Conservation (phyloP, 495 filamentous ascomycete species). For the Lophiotrema nucula region DNA sequence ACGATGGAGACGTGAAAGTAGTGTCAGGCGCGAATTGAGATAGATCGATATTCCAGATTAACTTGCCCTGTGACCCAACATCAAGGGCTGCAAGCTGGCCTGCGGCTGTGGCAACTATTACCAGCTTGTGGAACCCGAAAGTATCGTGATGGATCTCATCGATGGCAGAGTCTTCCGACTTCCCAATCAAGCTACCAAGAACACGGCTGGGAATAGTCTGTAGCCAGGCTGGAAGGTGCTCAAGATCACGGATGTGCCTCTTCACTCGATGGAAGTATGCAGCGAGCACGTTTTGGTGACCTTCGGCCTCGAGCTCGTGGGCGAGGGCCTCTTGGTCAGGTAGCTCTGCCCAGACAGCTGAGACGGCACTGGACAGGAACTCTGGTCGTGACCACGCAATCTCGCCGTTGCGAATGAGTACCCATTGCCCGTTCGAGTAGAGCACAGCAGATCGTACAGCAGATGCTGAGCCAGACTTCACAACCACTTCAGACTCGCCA, state of each 20-base stretch:
- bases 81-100: constrained; percentile 80
- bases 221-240: constrained; percentile 74
- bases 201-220: constrained; percentile 47
- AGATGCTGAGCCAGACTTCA: constrained; percentile 60
- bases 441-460: constrained; percentile 76
- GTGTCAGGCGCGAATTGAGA: constrained; percentile 52
- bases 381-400: constrained; percentile 78
- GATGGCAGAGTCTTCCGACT: constrained; percentile 43
- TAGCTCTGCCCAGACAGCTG: constrained; percentile 74
- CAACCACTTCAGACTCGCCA: constrained; percentile 79
- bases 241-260: constrained; percentile 76
- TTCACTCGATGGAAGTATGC: constrained; percentile 87
- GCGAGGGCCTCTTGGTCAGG: constrained; percentile 68
- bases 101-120: constrained; percentile 74
- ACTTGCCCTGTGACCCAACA: constrained; percentile 66
- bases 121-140: constrained; percentile 84
- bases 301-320: constrained; percentile 79
- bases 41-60: constrained; percentile 71
- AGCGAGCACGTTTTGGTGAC: constrained; percentile 69
- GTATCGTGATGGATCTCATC: constrained; percentile 64
- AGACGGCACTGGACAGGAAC: constrained; percentile 69
- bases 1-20: constrained; percentile 51
- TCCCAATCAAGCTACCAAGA: constrained; percentile 65
- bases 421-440: constrained; percentile 71
- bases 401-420: constrained; percentile 78